Conservation (phyloP, 2,329 filamentous ascomycete species). For the Xylaria sp. region DNA sequence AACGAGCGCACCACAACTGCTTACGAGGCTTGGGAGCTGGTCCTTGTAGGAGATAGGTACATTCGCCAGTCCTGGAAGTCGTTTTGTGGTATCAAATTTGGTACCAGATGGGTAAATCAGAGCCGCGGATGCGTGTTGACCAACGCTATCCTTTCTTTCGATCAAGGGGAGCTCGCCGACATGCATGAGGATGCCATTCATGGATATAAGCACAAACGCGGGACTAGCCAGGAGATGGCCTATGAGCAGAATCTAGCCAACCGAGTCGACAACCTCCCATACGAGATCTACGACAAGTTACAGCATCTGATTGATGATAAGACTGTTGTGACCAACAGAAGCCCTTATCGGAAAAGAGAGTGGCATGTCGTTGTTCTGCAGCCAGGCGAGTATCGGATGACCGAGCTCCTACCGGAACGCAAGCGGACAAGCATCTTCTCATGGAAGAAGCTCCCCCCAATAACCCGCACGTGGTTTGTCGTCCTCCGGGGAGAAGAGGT, state of each 20-base stretch:
- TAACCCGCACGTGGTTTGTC: conserved; percentile 34
- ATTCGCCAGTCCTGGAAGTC: conserved; percentile 20
- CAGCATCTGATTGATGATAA: conserved; percentile 39
- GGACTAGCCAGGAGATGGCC: conserved; percentile 33
- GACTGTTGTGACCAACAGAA: conserved; percentile 37
- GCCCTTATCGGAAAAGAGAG: conserved; percentile 40
- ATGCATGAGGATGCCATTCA: conserved; percentile 36
- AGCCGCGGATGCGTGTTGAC: conserved; percentile 32
- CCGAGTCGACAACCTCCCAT: conserved; percentile 34
- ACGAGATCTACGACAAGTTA: conserved; percentile 33
- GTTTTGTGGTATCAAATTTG: conserved; percentile 39
- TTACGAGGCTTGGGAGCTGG: conserved; percentile 35
- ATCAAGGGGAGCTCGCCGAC: conserved; percentile 41
- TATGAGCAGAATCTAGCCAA: conserved; percentile 44
- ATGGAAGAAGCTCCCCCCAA: conserved; percentile 28
- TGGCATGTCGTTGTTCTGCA: conserved; percentile 42
- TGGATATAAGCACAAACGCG: conserved; percentile 29
- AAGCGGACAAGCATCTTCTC: conserved; percentile 40
- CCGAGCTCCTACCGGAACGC: conserved; percentile 40
- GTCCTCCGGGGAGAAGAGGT: conserved; percentile 42
- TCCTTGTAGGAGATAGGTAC: conserved; percentile 7
- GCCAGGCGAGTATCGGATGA: conserved; percentile 41
- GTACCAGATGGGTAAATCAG: conserved; percentile 26
- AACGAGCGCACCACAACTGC: conserved; percentile 21
- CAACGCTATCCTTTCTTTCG: conserved; percentile 33